Percentiles rank a stretch among this genome's conserved stretches.
phyloP scores from a whole-genome alignment of 2,329 filamentous ascomycete species.

The Fusarium mexicanum region DNA sequence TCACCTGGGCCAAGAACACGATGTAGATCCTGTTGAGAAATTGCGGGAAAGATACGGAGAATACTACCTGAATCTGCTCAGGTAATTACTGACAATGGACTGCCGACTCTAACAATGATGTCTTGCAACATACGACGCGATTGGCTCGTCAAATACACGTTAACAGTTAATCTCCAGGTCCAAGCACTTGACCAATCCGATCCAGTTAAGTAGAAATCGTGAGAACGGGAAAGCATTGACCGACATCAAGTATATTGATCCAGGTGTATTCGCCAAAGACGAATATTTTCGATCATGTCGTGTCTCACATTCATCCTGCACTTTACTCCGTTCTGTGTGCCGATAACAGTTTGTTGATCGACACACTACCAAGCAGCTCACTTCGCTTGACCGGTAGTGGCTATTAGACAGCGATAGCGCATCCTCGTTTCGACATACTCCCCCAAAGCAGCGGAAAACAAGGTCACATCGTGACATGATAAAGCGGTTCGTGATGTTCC shows the following conservation, averaged over 20 bases:
- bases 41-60: neutral
- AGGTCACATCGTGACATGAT: slow-evolving; percentile 4
- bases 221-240: neutral
- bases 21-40: neutral
- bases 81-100: neutral
- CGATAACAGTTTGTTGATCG: slow-evolving; percentile 1
- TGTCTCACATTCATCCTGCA: neutral
- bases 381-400: slow-evolving; percentile 26
- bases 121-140: neutral
- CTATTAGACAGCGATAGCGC: neutral
- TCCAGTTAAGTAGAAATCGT: neutral
- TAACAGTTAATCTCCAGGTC: neutral
- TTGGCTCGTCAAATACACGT: neutral
- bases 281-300: neutral
- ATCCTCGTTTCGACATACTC: neutral
- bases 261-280: neutral
- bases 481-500: slow-evolving; percentile 9
- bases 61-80: neutral
- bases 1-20: neutral
- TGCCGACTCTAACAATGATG: neutral
- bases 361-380: slow-evolving; percentile 2
- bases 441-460: neutral
- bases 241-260: neutral
- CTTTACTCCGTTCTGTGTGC: neutral
- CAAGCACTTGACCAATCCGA: neutral